These are phyloP conservation scores for Heritiera fomes DNA, from an alignment of 345 rosid genomes.

Conservation along the genomic window DNA sequence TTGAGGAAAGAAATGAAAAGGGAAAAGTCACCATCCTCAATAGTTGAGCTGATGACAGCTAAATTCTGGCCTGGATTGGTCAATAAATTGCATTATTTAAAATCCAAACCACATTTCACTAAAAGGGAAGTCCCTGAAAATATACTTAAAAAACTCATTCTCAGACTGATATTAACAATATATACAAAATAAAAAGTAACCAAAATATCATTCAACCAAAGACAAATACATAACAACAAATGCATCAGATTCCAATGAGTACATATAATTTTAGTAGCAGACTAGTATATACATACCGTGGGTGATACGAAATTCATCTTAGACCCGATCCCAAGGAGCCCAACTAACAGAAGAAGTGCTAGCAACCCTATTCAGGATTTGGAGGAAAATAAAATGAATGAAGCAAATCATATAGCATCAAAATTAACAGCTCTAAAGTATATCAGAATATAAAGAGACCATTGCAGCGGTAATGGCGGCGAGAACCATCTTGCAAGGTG, in stretches of 20 bases:
- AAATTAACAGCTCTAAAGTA: conserved; percentile 6
- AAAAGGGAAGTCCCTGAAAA: not conserved
- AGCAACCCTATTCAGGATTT: conserved; percentile 43
- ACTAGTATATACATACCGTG: conserved; percentile 42
- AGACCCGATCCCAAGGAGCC: conserved; percentile 55
- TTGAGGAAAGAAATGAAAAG: not conserved
- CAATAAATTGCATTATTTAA: not conserved
- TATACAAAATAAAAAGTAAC: not conserved
- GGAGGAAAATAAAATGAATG: not conserved
- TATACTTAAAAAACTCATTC: not conserved
- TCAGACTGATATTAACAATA: not conserved
- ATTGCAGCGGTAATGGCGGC: conserved; percentile 72
- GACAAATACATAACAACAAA: not conserved
- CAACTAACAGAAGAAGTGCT: conserved; percentile 51
- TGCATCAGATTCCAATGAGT: not conserved
- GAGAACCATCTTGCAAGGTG: conserved; percentile 61
- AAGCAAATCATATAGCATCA: not conserved
- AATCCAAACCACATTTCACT: not conserved
- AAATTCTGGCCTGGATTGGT: not conserved
- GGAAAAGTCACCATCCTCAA: not conserved
- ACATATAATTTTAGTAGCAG: not conserved
- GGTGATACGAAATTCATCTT: conserved; percentile 54
- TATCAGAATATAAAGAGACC: conserved; percentile 33
- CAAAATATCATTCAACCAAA: not conserved
- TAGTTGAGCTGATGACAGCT: not conserved